Evolutionary conservation across 345 rosid species (phyloP).

Genomic region (Bruguiera parviflora): DNA sequence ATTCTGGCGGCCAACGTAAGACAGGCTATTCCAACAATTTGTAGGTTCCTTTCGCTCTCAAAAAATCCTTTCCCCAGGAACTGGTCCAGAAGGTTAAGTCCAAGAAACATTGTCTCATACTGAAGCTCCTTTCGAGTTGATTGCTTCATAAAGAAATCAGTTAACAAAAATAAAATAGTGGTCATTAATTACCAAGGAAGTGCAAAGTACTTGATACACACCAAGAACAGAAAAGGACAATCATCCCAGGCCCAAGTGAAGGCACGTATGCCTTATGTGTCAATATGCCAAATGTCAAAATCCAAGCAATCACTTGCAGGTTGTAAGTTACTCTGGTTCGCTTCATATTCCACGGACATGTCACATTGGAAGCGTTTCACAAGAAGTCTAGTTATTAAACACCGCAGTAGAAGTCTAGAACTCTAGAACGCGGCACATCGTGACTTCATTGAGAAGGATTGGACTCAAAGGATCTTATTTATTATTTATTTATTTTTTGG

Average conservation of each 20-base stretch:
- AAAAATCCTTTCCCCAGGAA: slow-evolving; percentile 80
- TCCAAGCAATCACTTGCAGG: too few species aligned
- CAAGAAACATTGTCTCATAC: slow-evolving; percentile 76
- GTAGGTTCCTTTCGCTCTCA: slow-evolving; percentile 47
- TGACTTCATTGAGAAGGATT: too few species aligned
- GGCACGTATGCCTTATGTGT: neutral
- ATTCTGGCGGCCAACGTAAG: slow-evolving; percentile 78
- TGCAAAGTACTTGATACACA: neutral
- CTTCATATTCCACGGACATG: neutral
- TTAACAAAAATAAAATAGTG: neutral
- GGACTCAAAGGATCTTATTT: too few species aligned
- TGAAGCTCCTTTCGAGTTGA: slow-evolving; percentile 55
- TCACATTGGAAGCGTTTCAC: neutral
- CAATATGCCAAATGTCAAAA: neutral
- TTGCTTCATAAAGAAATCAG: slow-evolving; percentile 46
- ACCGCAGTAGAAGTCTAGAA: too few species aligned
- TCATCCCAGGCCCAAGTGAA: neutral
- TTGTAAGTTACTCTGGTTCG: neutral
- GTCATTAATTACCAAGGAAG: neutral
- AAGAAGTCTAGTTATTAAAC: neutral
- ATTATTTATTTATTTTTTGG: too few species aligned
- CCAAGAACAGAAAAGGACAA: neutral
- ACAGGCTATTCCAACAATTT: slow-evolving; percentile 76
- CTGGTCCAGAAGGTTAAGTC: slow-evolving; percentile 67
- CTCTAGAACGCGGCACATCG: too few species aligned